phyloP scores from a whole-genome alignment of 108 stramenopile genomes.

The Nitzschia putrida region DNA sequence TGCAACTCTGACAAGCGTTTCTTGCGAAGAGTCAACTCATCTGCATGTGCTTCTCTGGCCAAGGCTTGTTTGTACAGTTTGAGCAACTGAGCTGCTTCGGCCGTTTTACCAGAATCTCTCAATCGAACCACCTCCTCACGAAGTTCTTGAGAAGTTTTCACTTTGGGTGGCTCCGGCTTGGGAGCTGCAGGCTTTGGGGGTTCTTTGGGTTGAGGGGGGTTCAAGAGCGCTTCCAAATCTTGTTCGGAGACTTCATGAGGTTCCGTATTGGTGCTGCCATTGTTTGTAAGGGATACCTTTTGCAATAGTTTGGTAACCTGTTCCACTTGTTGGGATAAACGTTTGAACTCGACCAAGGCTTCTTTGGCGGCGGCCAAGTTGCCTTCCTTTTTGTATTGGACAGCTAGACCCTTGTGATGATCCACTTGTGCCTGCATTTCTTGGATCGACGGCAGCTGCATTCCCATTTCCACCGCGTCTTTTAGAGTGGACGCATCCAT shows the following conservation, averaged over 20 bases:
- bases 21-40: slow-evolving; percentile 7
- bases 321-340: slow-evolving; percentile 3
- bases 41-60: slow-evolving; percentile 22
- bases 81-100: slow-evolving; percentile 31
- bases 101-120: slow-evolving; percentile 30
- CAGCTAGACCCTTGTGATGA: slow-evolving; percentile 14
- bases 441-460: slow-evolving; percentile 26
- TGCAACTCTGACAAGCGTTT: slow-evolving; percentile 25
- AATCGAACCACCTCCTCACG: slow-evolving; percentile 34
- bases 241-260: slow-evolving; percentile 6
- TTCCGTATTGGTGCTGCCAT: background rate
- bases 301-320: slow-evolving; percentile 1
- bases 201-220: background rate
- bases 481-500: slow-evolving; percentile 24
- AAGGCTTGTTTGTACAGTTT: slow-evolving; percentile 38
- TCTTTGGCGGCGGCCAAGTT: slow-evolving; percentile 32
- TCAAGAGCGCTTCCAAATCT: slow-evolving; percentile 23
- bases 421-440: slow-evolving; percentile 3
- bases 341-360: slow-evolving; percentile 29
- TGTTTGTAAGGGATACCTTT: background rate
- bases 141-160: slow-evolving; percentile 29
- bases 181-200: background rate
- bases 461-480: slow-evolving; percentile 32
- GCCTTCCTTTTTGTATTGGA: slow-evolving; percentile 22
- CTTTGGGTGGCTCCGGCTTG: background rate